Conservation (phyloP, 2,329 filamentous ascomycete species). For the Colletotrichum musicola region DNA sequence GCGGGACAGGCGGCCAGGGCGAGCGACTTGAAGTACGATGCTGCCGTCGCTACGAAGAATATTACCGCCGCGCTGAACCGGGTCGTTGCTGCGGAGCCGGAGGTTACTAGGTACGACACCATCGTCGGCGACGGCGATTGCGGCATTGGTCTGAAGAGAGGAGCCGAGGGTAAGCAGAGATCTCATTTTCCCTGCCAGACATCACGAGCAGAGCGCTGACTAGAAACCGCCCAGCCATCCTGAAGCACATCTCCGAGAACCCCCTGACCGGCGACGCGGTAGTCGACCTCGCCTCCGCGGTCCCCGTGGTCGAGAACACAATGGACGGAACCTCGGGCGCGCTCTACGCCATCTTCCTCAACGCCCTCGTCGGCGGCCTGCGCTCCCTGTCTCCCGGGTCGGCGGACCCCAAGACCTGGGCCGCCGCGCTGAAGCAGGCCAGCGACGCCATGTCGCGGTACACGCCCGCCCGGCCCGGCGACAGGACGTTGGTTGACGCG, state of each 20-base stretch:
- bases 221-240: slow-evolving; percentile 56
- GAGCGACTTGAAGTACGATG: slow-evolving; percentile 67
- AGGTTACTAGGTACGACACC: slow-evolving; percentile 81
- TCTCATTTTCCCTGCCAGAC: too few relatives aligned
- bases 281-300: slow-evolving; percentile 64
- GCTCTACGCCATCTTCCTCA: slow-evolving; percentile 86
- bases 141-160: slow-evolving; percentile 86
- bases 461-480: slow-evolving; percentile 89
- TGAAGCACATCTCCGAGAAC: slow-evolving; percentile 61
- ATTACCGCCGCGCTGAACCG: slow-evolving; percentile 70
- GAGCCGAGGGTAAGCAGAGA: slow-evolving; percentile 75
- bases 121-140: slow-evolving; percentile 93
- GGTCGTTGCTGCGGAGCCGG: slow-evolving; percentile 76
- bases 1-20: slow-evolving; percentile 51
- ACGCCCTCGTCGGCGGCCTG: slow-evolving; percentile 79
- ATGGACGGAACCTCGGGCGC: slow-evolving; percentile 75
- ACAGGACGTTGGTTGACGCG: slow-evolving; percentile 91
- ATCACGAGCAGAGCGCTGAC: slow-evolving; percentile 36
- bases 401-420: slow-evolving; percentile 60
- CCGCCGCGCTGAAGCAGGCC: slow-evolving; percentile 77
- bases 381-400: slow-evolving; percentile 56
- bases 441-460: slow-evolving; percentile 81
- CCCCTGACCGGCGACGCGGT: slow-evolving; percentile 65
- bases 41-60: slow-evolving; percentile 60
- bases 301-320: slow-evolving; percentile 65